Conservation (phyloP, 1,139 yeast species). For the Nakaseomyces sp. region DNA sequence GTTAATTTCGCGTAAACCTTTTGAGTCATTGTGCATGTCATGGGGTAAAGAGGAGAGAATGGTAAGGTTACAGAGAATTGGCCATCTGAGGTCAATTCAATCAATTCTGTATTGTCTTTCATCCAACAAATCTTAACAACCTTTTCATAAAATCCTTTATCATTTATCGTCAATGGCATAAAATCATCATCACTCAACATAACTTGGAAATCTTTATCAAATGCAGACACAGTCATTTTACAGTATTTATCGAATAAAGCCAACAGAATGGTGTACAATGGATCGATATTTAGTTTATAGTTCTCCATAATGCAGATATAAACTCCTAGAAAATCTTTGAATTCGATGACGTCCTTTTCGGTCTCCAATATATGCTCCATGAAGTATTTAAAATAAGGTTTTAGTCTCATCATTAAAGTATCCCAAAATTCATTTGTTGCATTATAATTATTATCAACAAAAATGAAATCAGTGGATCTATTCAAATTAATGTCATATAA, state of each 20-base stretch:
- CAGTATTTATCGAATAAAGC: slow-evolving; percentile 55
- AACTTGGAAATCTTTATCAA: slow-evolving; percentile 52
- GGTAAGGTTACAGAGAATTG: slow-evolving; percentile 72
- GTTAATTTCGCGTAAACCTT: slow-evolving; percentile 55
- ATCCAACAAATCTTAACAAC: slow-evolving; percentile 66
- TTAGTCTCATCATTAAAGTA: slow-evolving; percentile 49
- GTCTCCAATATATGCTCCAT: slow-evolving; percentile 28
- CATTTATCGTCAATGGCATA: slow-evolving; percentile 72
- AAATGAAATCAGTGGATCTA: slow-evolving; percentile 45
- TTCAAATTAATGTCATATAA: slow-evolving; percentile 64
- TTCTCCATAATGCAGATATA: slow-evolving; percentile 73
- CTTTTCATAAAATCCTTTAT: slow-evolving; percentile 50
- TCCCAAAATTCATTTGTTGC: slow-evolving; percentile 76
- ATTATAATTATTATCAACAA: slow-evolving; percentile 44
- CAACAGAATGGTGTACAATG: slow-evolving; percentile 56
- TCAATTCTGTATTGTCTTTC: slow-evolving; percentile 31
- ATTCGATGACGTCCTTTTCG: slow-evolving; percentile 35
- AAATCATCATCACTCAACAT: slow-evolving; percentile 74
- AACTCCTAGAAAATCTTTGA: slow-evolving; percentile 58
- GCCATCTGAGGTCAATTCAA: slow-evolving; percentile 33
- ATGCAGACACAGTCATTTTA: slow-evolving; percentile 45
- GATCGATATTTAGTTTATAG: slow-evolving; percentile 51
- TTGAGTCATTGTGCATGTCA: slow-evolving; percentile 69
- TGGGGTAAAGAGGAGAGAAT: slow-evolving; percentile 80
- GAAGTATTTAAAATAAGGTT: slow-evolving; percentile 41